Percentiles rank a stretch among this genome's conserved stretches.
Evolutionary conservation across 2,329 filamentous ascomycete species (phyloP).

Genomic region (Gnomoniopsis sp.): DNA sequence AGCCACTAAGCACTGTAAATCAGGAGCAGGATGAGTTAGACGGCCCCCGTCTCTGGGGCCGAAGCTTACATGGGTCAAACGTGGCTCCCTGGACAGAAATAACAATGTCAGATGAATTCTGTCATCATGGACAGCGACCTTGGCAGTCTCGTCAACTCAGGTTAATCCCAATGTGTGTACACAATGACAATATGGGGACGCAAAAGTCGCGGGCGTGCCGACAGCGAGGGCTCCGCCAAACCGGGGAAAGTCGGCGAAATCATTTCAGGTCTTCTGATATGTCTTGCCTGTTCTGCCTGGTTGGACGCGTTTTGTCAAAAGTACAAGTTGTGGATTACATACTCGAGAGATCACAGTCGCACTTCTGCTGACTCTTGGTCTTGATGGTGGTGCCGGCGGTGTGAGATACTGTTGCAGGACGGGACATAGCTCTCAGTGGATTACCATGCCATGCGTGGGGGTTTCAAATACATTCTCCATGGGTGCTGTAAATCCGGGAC

Average conservation of each 20-base stretch:
- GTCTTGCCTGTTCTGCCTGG: background rate
- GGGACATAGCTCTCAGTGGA: background rate
- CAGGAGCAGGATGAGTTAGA: slow-evolving; percentile 2
- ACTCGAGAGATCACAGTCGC: background rate
- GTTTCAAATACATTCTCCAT: background rate
- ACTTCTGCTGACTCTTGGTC: background rate
- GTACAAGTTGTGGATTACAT: too few species aligned
- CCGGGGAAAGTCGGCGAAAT: background rate
- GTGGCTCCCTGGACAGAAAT: background rate
- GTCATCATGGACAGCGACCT: too few species aligned
- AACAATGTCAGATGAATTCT: background rate
- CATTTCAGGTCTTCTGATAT: background rate
- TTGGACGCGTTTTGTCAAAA: too few species aligned
- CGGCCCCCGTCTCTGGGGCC: background rate
- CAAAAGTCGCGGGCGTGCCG: background rate
- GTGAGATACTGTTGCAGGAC: slow-evolving; percentile 12
- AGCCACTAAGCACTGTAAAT: slow-evolving; percentile 15
- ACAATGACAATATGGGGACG: background rate
- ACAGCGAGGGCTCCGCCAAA: too few species aligned
- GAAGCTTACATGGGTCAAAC: background rate
- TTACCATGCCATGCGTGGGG: background rate
- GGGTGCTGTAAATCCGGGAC: background rate
- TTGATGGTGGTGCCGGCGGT: slow-evolving; percentile 9
- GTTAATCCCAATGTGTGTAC: background rate
- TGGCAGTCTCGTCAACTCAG: too few species aligned